Evolutionary conservation across 805 yeast species (phyloP).

Genomic region (Monosporozyma siamensis): DNA sequence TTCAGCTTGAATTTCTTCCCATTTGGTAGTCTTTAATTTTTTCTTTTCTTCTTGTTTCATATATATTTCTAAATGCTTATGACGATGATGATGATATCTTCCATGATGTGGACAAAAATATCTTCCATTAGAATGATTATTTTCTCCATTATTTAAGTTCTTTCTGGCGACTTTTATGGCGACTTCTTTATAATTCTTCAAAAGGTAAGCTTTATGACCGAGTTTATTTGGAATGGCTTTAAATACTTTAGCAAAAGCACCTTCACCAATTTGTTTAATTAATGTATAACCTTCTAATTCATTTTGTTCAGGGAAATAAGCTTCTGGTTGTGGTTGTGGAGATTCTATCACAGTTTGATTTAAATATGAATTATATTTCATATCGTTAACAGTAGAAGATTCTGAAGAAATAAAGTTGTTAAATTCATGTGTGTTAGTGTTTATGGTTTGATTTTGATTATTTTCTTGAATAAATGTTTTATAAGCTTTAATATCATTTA

Average conservation of each 20-base stretch:
- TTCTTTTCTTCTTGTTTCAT: slow-evolving; percentile 8
- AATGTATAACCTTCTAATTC: slow-evolving; percentile 32
- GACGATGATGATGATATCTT: slow-evolving; percentile 10
- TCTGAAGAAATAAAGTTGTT: background rate
- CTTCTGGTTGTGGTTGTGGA: slow-evolving; percentile 2
- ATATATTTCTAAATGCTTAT: too few relatives aligned
- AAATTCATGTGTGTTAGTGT: background rate
- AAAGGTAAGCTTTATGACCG: slow-evolving; percentile 9
- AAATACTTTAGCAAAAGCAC: slow-evolving; percentile 75
- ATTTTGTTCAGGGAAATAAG: slow-evolving; percentile 29
- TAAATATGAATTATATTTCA: background rate
- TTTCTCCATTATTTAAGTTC: slow-evolving; percentile 46
- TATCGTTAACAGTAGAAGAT: background rate
- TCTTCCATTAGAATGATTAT: slow-evolving; percentile 35
- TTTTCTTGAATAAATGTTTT: background rate
- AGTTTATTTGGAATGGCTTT: slow-evolving; percentile 37
- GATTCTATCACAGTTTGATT: too few relatives aligned
- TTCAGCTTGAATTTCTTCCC: slow-evolving; percentile 66
- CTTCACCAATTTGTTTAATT: slow-evolving; percentile 58
- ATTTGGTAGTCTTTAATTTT: slow-evolving; percentile 18
- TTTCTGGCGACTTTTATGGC: slow-evolving; percentile 59
- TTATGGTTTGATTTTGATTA: background rate
- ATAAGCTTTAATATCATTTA: background rate
- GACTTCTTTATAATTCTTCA: slow-evolving; percentile 24
- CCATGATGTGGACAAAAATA: slow-evolving; percentile 40